Evolutionary conservation across 148 eudicot genomes (phyloP).

Genomic region (Rhododendron mucronatum): DNA sequence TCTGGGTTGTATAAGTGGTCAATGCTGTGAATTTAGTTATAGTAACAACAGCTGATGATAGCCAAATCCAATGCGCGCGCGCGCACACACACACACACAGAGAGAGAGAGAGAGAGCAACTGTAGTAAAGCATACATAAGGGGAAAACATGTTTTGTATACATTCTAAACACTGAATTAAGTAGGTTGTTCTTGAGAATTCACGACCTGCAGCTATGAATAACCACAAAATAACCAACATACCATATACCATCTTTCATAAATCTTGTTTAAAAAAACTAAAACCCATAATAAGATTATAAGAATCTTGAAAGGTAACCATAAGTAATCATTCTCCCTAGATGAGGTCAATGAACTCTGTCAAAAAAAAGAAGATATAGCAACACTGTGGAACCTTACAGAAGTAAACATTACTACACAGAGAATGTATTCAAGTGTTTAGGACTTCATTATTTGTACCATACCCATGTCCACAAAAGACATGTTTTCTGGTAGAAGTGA

Average conservation of each 20-base stretch:
- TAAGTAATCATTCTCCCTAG: neutral
- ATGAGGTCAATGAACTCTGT: neutral
- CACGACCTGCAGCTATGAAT: neutral
- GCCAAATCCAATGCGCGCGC: neutral
- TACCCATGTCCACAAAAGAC: neutral
- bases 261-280: neutral
- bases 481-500: neutral
- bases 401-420: neutral
- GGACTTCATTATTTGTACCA: neutral
- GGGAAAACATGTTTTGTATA: neutral
- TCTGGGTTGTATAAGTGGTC: neutral
- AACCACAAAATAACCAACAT: neutral
- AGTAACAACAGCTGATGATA: neutral
- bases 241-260: neutral
- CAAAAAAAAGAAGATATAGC: neutral
- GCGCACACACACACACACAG: neutral
- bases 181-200: neutral
- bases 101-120: too few relatives aligned
- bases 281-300: neutral
- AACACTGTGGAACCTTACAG: neutral
- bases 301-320: neutral
- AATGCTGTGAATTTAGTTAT: slow-evolving; percentile 1
- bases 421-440: neutral
- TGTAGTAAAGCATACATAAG: neutral
- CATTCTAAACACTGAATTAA: neutral